Evolutionary conservation across 2,329 filamentous ascomycete species (phyloP).

Genomic region (Fusarium ramigenum): DNA sequence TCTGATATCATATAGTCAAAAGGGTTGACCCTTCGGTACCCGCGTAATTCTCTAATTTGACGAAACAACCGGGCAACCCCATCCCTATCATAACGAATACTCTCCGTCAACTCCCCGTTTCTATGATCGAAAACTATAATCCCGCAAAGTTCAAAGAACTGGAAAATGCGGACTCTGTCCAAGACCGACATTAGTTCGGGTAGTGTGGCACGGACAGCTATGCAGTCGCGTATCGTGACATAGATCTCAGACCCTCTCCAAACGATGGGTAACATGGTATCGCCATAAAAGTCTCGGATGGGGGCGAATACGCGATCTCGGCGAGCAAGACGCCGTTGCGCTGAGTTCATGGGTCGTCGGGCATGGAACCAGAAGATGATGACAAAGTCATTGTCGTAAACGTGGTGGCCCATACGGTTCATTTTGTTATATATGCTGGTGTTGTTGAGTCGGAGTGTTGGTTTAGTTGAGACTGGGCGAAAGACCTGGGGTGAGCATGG

Average conservation of each 20-base stretch:
- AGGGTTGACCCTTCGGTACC: not conserved
- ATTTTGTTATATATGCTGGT: not conserved
- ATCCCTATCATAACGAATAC: not conserved
- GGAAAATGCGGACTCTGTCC: not conserved
- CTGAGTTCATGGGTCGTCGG: accelerated
- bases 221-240: not conserved
- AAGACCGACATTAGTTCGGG: not conserved
- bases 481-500: accelerated
- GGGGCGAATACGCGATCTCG: not conserved
- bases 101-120: not conserved
- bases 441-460: accelerated
- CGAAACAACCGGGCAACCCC: not conserved
- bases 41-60: not conserved
- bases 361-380: not conserved
- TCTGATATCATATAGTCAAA: not conserved
- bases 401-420: not conserved
- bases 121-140: not conserved
- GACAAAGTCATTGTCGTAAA: not conserved
- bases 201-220: not conserved
- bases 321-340: not conserved
- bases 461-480: not conserved
- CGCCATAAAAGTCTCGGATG: not conserved
- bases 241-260: not conserved
- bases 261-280: not conserved
- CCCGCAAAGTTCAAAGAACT: not conserved